Evolutionary conservation across 371 early-diverging fungal species (phyloP), one percentile per base, ranked within the genome.

Genomic region (Rhizomucor pusillus): DNA sequence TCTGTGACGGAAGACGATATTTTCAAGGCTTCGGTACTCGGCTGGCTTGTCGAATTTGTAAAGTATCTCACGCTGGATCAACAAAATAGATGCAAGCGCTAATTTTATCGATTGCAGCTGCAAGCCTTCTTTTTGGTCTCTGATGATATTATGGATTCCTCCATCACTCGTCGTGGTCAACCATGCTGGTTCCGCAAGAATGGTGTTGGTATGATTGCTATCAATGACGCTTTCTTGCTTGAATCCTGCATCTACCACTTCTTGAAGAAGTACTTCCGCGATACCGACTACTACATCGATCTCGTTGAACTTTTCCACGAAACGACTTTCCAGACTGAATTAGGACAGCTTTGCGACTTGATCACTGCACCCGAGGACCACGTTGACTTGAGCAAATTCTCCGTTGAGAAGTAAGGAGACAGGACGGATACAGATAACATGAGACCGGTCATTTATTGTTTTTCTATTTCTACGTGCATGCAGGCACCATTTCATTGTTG

Each of bases 101-200:
- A 22, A 46, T 46, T 24, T 14, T 18, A 14, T 16, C 46, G 14
- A 20, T 22, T 22, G 47, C 73, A 91, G 94, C 85, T 98, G 44
- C 99, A 99, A 85, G 95, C 95, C 20, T 94, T 92, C 74, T 97
- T 99, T 82, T 82, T 99, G 57, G 91, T 99, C 34, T 81, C 95
- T 35, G 99, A 99, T 77, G 99, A 99, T 71, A 92, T 98, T 66
- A 98, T 98, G 97, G 99, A 99, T 75, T 78, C 80, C 40, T 95
- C 96, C 50, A 83, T 88, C 57, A 94, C 95, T 18, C 89, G 99
- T 51, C 91, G 99, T 68, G 95, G 95, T 18, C 91, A 93, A 66
- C 95, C 94, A 36, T 95, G 97, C 69, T 98, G 97, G 96, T 97
- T 95, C 81, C 83, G 84, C 56, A 66, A 78, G 66, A 81, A 83